Evolutionary conservation across 2,329 filamentous ascomycete species (phyloP), one percentile per base, ranked within the genome.

Genomic region (Zalaria obscura): DNA sequence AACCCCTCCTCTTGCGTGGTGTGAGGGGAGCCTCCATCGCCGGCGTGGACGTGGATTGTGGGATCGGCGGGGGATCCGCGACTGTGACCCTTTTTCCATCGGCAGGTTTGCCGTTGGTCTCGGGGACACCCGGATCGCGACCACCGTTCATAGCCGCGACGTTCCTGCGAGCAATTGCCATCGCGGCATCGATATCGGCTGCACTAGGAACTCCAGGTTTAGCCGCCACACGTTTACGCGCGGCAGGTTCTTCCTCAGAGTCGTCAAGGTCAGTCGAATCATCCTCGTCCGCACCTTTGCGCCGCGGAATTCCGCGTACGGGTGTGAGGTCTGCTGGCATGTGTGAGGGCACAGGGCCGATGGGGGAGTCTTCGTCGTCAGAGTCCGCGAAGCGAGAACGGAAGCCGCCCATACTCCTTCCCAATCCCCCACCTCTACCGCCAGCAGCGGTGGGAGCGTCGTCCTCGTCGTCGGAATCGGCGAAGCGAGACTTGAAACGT

Each of bases 381-480:
- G 67, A 70, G 44, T 70, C 67, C 2, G 58, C 65, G 44, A 69
- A 70, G 4, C 68, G 62, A 45, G 65, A 69, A 40, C 60, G 56
- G 52, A 69, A 70, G 33, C 52, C 46, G 4, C 45, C 39, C 18
- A 41, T 26, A 4, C 48, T 50, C 18, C 18, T 18, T 18, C 18
- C 18, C 18, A 18, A 18, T 18, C 18, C 18, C 18, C 18, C 18
- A 18, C 18, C 18, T 18, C 18, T 18, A 18, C 18, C 18, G 18
- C 18, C 18, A 18, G 18, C 18, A 18, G 18, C 18, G 11, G 57
- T 50, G 7, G 52, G 45, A 7, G 54, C 56, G 5, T 67, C 66
- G 26, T 61, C 62, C 35, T 66, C 64, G 36, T 85, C 80, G 52
- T 81, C 85, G 1, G 81, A 85, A 51, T 85, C 79, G 1, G 67